A percentile compares a stretch with the other conserved stretches of the same genome.
Conservation (phyloP, 2,329 filamentous ascomycete genomes). For the Emergomyces orientalis region DNA sequence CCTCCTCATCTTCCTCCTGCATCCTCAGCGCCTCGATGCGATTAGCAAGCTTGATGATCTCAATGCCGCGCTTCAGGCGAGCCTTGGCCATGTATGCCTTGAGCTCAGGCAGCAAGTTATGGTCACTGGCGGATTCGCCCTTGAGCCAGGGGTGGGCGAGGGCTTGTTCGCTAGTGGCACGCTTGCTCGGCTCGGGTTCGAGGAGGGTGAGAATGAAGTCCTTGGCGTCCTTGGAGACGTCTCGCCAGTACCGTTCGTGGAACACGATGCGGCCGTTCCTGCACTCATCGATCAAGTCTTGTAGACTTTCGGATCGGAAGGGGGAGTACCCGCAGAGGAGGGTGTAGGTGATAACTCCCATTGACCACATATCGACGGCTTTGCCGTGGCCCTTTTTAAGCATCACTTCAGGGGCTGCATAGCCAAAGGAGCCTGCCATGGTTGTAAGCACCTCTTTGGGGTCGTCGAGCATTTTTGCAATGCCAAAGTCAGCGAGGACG, state of each 20-base stretch:
- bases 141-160: conserved; percentile 80
- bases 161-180: conserved; percentile 71
- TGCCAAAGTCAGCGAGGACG: conserved; percentile 94
- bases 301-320: conserved; percentile 88
- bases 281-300: conserved; percentile 91
- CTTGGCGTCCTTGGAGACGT: conserved; percentile 91
- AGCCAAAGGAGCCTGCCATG: conserved; percentile 97
- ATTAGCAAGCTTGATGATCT: conserved; percentile 91
- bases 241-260: conserved; percentile 97
- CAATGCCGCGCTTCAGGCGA: conserved; percentile 83
- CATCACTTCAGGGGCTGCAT: conserved; percentile 97
- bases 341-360: conserved; percentile 98
- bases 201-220: conserved; percentile 80
- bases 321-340: conserved; percentile 96
- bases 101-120: conserved; percentile 96
- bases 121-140: conserved; percentile 82
- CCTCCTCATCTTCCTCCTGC: conserved; percentile 78
- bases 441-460: conserved; percentile 89
- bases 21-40: conserved; percentile 91
- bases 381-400: conserved; percentile 95
- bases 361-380: conserved; percentile 98
- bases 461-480: conserved; percentile 92
- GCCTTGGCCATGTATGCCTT: conserved; percentile 86
- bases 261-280: conserved; percentile 75
- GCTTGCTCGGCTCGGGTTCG: conserved; percentile 64